Evolutionary conservation across 345 rosid genomes (phyloP).

Genomic region (Angophora floribunda): DNA sequence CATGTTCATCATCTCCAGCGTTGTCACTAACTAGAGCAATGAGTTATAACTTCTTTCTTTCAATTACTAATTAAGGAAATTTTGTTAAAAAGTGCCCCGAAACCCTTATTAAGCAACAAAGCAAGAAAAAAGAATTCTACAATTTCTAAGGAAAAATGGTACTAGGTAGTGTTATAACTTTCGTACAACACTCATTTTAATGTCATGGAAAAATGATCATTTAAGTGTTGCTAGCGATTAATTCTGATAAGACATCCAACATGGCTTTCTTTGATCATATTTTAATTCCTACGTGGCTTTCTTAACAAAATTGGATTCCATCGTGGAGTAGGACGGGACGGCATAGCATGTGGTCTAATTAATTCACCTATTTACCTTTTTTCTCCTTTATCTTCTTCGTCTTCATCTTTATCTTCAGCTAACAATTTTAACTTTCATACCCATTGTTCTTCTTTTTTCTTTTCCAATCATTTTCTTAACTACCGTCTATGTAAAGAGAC

Average conservation of each 20-base stretch:
- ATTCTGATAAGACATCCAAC: background rate
- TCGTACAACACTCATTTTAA: background rate
- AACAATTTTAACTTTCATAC: background rate
- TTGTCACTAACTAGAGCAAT: conserved; percentile 80
- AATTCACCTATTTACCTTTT: background rate
- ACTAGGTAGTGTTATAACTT: background rate
- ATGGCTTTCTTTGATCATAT: background rate
- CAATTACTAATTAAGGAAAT: background rate
- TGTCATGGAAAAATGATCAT: background rate
- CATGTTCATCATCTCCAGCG: conserved; percentile 68
- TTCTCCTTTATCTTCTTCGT: background rate
- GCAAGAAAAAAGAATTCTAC: background rate
- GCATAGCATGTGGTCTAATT: background rate
- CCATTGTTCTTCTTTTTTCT: background rate
- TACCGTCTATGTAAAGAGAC: background rate
- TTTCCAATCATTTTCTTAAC: background rate
- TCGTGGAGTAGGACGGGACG: background rate
- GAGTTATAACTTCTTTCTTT: conserved; percentile 4
- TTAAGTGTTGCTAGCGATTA: too few species aligned
- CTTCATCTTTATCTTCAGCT: background rate
- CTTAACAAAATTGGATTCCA: background rate
- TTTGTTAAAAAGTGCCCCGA: background rate
- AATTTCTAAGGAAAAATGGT: background rate
- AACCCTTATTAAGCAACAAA: background rate
- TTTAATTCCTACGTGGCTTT: background rate